phyloP scores from a whole-genome alignment of 345 rosid species.

The Boechera stricta region DNA sequence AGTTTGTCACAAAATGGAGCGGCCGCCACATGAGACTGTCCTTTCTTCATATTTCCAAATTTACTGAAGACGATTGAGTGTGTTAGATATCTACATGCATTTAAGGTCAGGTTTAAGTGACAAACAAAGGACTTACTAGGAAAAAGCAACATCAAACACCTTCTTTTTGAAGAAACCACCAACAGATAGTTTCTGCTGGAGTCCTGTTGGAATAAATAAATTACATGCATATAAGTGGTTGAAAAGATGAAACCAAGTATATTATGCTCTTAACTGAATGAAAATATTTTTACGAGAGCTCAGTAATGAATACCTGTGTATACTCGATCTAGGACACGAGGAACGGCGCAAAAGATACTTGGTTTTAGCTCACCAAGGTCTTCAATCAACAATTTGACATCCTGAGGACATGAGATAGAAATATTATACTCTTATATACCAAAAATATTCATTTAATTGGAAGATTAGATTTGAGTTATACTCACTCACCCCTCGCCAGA shows the following conservation, averaged over 20 bases:
- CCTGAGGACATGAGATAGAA: conserved; percentile 49
- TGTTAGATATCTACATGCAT: conserved; percentile 11
- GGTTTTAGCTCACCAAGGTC: conserved; percentile 96
- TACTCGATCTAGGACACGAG: conserved; percentile 89
- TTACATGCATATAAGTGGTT: not conserved
- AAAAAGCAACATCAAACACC: conserved; percentile 72
- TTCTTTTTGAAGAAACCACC: conserved; percentile 69
- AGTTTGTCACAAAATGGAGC: conserved; percentile 78
- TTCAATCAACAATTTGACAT: conserved; percentile 85
- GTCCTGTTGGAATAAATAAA: conserved; percentile 51
- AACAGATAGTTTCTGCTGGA: conserved; percentile 72
- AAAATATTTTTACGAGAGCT: not conserved
- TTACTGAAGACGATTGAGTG: conserved; percentile 53
- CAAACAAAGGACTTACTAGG: conserved; percentile 60
- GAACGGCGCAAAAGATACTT: conserved; percentile 90
- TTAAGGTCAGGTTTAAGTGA: not conserved
- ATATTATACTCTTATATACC: not conserved
- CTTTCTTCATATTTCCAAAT: conserved; percentile 65
- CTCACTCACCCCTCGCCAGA: conserved; percentile 93
- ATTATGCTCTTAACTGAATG: not conserved
- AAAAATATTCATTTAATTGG: not conserved
- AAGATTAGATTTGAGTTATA: not conserved
- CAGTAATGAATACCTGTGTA: conserved; percentile 52
- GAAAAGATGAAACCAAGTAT: not conserved
- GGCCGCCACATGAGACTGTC: conserved; percentile 62